These are phyloP conservation scores for Hyparrhenia diplandra DNA, from an alignment of 176 grass and related monocot species.

Conservation along the genomic window DNA sequence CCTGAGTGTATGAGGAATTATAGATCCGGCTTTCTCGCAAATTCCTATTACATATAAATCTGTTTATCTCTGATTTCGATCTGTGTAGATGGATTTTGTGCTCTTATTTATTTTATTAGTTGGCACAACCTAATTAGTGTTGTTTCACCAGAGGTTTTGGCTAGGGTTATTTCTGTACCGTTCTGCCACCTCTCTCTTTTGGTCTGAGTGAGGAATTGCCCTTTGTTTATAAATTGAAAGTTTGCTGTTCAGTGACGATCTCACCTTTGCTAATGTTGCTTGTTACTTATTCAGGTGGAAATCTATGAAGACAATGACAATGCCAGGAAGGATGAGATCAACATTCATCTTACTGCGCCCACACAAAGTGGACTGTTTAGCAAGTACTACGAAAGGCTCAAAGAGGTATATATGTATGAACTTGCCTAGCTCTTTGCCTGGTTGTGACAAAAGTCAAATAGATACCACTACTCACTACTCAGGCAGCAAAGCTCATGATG, in stretches of 20 bases:
- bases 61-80: too few relatives aligned
- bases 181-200: not conserved
- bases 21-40: too few relatives aligned
- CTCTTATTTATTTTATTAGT: too few relatives aligned
- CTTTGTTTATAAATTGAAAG: not conserved
- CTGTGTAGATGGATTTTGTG: too few relatives aligned
- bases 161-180: not conserved
- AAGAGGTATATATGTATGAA: slow-evolving; percentile 57
- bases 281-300: slow-evolving; percentile 52
- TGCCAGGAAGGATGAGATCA: slow-evolving; percentile 88
- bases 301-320: slow-evolving; percentile 88
- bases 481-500: not conserved
- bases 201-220: not conserved
- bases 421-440: not conserved
- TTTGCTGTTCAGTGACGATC: not conserved
- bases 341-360: slow-evolving; percentile 52
- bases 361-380: slow-evolving; percentile 42
- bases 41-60: too few relatives aligned
- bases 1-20: too few relatives aligned
- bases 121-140: too few relatives aligned
- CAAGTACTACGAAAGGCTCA: slow-evolving; percentile 86
- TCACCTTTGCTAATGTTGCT: not conserved
- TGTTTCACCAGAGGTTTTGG: too few relatives aligned
- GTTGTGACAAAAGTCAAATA: not conserved
- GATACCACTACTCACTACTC: not conserved